phyloP scores from a whole-genome alignment of 768 basidiomycete species.

The Pleurotus platypus region DNA sequence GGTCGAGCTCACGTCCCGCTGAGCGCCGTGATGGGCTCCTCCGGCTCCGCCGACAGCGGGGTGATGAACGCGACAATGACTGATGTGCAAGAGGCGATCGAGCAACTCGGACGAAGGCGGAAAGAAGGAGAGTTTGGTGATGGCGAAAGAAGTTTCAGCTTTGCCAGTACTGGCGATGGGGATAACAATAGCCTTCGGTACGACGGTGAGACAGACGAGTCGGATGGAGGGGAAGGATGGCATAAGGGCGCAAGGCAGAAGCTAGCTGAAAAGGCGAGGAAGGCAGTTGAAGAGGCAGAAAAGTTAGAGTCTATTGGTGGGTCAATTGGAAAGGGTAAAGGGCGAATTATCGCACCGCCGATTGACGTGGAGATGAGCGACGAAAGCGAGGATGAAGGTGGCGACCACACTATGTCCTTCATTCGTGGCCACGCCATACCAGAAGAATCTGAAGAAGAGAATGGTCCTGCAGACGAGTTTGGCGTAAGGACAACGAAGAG shows the following conservation, averaged over 20 bases:
- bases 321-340: slow-evolving; percentile 18
- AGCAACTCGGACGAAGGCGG: slow-evolving; percentile 65
- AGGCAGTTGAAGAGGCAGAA: slow-evolving; percentile 56
- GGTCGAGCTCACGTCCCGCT: slow-evolving; percentile 1
- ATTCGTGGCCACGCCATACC: slow-evolving; percentile 1
- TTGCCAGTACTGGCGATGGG: slow-evolving; percentile 60
- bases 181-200: slow-evolving; percentile 13
- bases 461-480: slow-evolving; percentile 48
- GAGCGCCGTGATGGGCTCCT: neutral
- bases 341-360: slow-evolving; percentile 43
- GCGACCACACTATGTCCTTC: slow-evolving; percentile 32
- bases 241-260: slow-evolving; percentile 62
- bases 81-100: slow-evolving; percentile 87
- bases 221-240: slow-evolving; percentile 45
- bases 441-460: slow-evolving; percentile 44
- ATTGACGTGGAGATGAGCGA: slow-evolving; percentile 77
- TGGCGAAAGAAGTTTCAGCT: slow-evolving; percentile 71
- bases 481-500: slow-evolving; percentile 16
- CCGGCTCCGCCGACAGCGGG: slow-evolving; percentile 23
- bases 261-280: slow-evolving; percentile 67
- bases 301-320: slow-evolving; percentile 37
- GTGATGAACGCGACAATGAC: slow-evolving; percentile 85
- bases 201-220: slow-evolving; percentile 45
- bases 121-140: slow-evolving; percentile 38
- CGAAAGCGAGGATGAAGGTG: slow-evolving; percentile 69